Evolutionary conservation across 2,329 filamentous ascomycete genomes (phyloP).

Genomic region (Thielaviopsis populi): DNA sequence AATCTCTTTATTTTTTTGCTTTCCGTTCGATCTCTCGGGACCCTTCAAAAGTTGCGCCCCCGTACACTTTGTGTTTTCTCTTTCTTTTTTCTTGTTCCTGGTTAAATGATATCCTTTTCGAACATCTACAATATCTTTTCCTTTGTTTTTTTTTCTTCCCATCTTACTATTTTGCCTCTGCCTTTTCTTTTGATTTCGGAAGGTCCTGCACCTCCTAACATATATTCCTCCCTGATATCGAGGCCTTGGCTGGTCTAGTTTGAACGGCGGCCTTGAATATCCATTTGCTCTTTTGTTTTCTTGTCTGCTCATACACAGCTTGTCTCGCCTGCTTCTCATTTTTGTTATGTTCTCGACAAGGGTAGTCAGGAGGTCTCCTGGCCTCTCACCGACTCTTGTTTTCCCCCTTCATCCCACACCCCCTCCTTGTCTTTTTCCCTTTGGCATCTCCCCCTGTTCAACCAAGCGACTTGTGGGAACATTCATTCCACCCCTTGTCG

Average conservation of each 20-base stretch:
- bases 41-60: constrained; percentile 14
- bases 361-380: not conserved
- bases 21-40: not conserved
- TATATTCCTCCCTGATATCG: not conserved
- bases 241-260: not conserved
- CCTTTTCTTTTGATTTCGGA: constrained; percentile 17
- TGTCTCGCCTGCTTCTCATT: constrained; percentile 10
- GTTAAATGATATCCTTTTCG: constrained; percentile 16
- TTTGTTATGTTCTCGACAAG: constrained; percentile 12
- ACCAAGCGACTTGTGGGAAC: not conserved
- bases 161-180: constrained; percentile 15
- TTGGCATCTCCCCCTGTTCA: constrained; percentile 9
- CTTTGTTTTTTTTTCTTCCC: not conserved
- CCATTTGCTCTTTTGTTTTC: constrained; percentile 4
- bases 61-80: constrained; percentile 16
- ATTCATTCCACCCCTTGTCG: not conserved
- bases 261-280: constrained; percentile 7
- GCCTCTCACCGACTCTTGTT: not conserved
- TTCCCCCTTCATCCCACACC: constrained; percentile 10
- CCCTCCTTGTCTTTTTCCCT: constrained; percentile 9
- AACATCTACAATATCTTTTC: constrained; percentile 7
- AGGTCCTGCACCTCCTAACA: not conserved
- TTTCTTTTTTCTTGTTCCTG: constrained; percentile 20
- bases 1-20: not conserved
- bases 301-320: not conserved